Conservation (phyloP, 495 filamentous ascomycete species). For the Aspergillus sparsus region DNA sequence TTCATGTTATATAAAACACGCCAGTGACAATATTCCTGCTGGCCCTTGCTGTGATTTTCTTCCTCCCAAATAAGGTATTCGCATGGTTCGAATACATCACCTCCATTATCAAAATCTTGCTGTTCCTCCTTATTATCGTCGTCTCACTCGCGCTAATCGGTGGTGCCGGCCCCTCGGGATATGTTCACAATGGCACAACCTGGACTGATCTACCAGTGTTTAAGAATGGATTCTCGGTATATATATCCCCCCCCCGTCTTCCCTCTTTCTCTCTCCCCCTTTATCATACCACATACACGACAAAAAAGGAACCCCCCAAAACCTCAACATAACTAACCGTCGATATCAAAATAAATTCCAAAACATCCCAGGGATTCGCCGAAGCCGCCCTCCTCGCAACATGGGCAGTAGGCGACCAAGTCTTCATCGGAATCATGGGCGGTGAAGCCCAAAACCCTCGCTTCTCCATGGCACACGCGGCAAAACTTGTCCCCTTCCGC, state of each 20-base stretch:
- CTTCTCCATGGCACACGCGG: constrained; percentile 30
- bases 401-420: neutral
- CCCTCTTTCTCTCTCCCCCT: constrained; percentile 26
- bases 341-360: no score
- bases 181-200: constrained; percentile 29
- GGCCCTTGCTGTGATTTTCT: constrained; percentile 26
- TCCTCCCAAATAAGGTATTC: constrained; percentile 30
- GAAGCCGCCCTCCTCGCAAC: no score
- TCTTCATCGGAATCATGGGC: neutral
- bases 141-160: constrained; percentile 27
- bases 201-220: constrained; percentile 28
- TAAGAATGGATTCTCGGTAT: constrained; percentile 36
- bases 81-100: constrained; percentile 36
- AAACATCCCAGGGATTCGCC: no score
- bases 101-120: constrained; percentile 33
- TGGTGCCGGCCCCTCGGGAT: constrained; percentile 34
- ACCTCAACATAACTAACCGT: no score
- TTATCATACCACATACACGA: neutral
- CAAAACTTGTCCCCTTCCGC: constrained; percentile 33
- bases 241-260: constrained; percentile 22
- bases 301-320: neutral
- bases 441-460: constrained; percentile 27
- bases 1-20: no score
- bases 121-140: constrained; percentile 35
- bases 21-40: constrained; percentile 31